Evolutionary conservation across 176 grass and related monocot species (phyloP), one percentile per base, ranked within the genome.

Genomic region (Themeda triandra): DNA sequence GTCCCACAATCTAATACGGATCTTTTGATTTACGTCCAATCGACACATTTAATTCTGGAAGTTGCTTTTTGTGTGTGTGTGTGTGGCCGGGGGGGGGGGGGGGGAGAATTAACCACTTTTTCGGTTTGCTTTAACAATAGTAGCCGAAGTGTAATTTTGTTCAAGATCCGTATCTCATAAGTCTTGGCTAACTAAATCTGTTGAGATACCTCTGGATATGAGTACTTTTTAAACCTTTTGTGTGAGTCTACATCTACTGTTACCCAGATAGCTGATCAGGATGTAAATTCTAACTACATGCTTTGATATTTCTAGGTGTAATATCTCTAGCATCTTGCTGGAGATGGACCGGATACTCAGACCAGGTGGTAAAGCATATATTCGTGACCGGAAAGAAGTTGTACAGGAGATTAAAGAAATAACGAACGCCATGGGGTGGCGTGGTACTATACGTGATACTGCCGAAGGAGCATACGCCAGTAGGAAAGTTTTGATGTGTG

Each of bases 301-400:
- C 8, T 84, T 42, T n/a, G 24, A 73, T 25, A n/a, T 60, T 25
- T 60, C n/a, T 66, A 97, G 94, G 80, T 94, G 92, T 77, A 97
- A 94, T 53, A 91, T 91, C 69, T 92, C 92, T 67, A 85, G 40
- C 83, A 94, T 97, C 65, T 91, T 97, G 75, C 68, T 97, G 63
- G 92, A 91, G 90, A 97, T 97, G 95, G 90, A 97, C 83, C 90
- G 95, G 33, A 97, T 97, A 54, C 72, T 97, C 45, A 83, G 95
- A 56, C 92, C 92, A 6, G 92, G 92, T 49, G 92, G 95, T 29
- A 92, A 45, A 66, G 90, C 79, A 29, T 94, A 91, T 63, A 97
- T 97, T 32, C 88, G 92, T 19, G 95, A 97, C 72, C 86, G 59
- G 28, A 94, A 69, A 69, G 85, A 80, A 46, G 79, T 89, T 37